Conservation (phyloP, 2,329 filamentous ascomycete species). For the Elsinoe ampelina region DNA sequence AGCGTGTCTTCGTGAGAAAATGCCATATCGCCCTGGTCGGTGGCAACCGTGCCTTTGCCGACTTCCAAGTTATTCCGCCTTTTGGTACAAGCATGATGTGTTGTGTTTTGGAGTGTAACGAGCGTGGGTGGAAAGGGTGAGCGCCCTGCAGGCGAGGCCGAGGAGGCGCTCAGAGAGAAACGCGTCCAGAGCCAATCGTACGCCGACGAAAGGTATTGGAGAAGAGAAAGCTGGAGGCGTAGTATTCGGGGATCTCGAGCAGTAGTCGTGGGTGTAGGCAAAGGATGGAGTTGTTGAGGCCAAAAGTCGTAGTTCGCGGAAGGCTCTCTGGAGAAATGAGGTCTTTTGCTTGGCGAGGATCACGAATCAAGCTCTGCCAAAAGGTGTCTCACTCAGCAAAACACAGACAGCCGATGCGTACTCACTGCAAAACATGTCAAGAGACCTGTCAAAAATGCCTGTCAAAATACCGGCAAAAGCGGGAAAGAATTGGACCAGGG, state of each 20-base stretch:
- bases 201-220: background rate
- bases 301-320: slow-evolving; percentile 7
- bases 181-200: background rate
- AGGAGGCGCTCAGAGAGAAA: background rate
- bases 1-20: slow-evolving; percentile 66
- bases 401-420: background rate
- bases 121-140: slow-evolving; percentile 2
- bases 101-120: background rate
- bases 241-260: background rate
- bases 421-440: slow-evolving; percentile 6
- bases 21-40: slow-evolving; percentile 55
- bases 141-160: slow-evolving; percentile 11
- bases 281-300: slow-evolving; percentile 8
- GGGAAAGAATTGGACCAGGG: too few species aligned
- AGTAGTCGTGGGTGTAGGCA: background rate
- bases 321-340: slow-evolving; percentile 10
- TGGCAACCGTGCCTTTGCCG: slow-evolving; percentile 68
- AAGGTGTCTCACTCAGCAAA: slow-evolving; percentile 8
- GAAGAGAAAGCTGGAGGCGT: background rate
- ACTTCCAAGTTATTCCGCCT: slow-evolving; percentile 86
- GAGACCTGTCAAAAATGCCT: background rate
- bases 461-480: too few species aligned
- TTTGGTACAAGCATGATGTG: slow-evolving; percentile 75
- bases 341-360: background rate
- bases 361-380: too few species aligned